Evolutionary conservation across 2,329 filamentous ascomycete genomes (phyloP).

Genomic region (Sporothrix humicola): DNA sequence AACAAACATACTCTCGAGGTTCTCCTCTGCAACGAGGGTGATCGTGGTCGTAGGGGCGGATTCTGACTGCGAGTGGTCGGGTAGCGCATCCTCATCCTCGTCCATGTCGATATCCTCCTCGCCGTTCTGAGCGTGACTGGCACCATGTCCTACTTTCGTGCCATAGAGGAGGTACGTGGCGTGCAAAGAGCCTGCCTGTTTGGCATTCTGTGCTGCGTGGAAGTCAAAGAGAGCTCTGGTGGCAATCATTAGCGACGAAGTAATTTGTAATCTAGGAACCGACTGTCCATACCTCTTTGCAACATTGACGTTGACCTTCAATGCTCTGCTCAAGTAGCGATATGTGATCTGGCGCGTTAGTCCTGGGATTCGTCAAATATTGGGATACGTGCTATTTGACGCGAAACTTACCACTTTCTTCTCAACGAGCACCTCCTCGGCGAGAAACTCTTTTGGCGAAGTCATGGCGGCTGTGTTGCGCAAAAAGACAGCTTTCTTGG

Average conservation of each 20-base stretch:
- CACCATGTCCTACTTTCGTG: conserved; percentile 54
- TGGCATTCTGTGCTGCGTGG: conserved; percentile 75
- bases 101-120: conserved; percentile 73
- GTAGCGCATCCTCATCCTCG: conserved; percentile 71
- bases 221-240: conserved; percentile 86
- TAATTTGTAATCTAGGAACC: background rate
- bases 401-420: conserved; percentile 65
- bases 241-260: background rate
- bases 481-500: too few species aligned
- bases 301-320: conserved; percentile 82
- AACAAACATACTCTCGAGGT: conserved; percentile 66
- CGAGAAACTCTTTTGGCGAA: conserved; percentile 74
- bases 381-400: background rate
- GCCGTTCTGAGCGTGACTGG: conserved; percentile 30
- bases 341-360: conserved; percentile 73
- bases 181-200: conserved; percentile 75
- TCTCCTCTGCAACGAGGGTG: conserved; percentile 72
- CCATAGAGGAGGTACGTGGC: conserved; percentile 92
- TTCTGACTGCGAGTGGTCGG: conserved; percentile 57
- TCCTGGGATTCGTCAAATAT: conserved; percentile 33
- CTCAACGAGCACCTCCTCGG: conserved; percentile 76
- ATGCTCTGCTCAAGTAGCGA: conserved; percentile 77
- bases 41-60: conserved; percentile 63
- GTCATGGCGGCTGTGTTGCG: conserved; percentile 51
- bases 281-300: conserved; percentile 77